Base-by-base conservation (phyloP, 1,284 basidiomycete species). In the Puccinia hordei region DNA sequence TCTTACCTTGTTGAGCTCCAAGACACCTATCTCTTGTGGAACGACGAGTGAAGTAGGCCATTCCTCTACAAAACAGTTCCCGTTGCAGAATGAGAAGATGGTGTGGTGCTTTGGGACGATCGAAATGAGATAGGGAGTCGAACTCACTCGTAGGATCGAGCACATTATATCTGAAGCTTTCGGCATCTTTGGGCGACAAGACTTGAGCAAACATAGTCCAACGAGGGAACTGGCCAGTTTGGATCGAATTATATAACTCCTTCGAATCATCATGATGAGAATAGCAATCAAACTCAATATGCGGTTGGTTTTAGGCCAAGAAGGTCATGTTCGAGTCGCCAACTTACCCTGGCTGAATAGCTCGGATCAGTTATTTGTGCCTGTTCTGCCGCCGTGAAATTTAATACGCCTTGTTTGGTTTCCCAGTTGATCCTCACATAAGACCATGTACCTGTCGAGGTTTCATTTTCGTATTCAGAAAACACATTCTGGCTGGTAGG, bases 131-230 rank as follows among this genome's bases (percentile, higher is more conserved):
- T 63, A 2, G 24, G 10, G 19, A 17, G 46, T 44, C 38, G 27
- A 44, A 22, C 65, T 41, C 38, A 77, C 75, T 77, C 19, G 75
- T 77, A 24, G 35, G 63, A 57, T 77, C 75, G 6, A 77, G 63
- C 41, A 77, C 75, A 57, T 77, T 55, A 46, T 77, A 77, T 33
- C 63, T 61, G 41, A 77, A 77, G n/a, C 38, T 68, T 69, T 49
- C 59, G 38, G 75, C 75, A 19, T 77, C 46, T 30, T 33, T 33
- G 22, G 75, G 63, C 49, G 75, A 66, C 24, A 77, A 68, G 24
- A 77, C 63, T 33, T 77, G 75, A 35, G 75, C 63, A 57, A 53
- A 77, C n/a, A 77, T 66, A 30, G 75, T 77, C 75, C 75, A 77
- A 30, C 63, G 35, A 33, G 75, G 75, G 65, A 77, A 69, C 38